Evolutionary conservation across 2,329 filamentous ascomycete species (phyloP), one percentile per base, ranked within the genome.

Genomic region (Ciborinia camelliae): DNA sequence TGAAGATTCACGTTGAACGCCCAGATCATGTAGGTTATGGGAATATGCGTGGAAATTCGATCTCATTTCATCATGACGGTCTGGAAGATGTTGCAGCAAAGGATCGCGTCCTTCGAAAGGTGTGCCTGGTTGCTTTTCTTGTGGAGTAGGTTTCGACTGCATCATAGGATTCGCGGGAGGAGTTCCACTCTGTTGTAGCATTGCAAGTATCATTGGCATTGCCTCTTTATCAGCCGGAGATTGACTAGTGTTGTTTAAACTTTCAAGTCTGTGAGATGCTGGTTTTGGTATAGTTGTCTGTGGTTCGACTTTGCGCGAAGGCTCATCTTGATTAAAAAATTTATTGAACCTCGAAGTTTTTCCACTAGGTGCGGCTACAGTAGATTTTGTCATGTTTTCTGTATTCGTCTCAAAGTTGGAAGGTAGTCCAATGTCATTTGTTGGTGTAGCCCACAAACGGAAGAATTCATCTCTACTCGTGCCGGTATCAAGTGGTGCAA

Each of bases 331-430:
- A 54, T 84, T 79, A 74, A 93, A 91, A 71, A 97, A 90, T 3
- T 89, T 91, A 59, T 92, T 92, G 74, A 97, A 97, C 63, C 92
- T 84, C 15, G 93, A 97, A 6, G 90, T 85, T 73, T 94, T 93
- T 32, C 77, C 78, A 1, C 55, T 30, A 18, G 75, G 73, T 53
- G 83, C 75, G 74, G 90, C 90, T 72, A 61, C 48, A 47, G 55
- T 55, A 48, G 63, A 62, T 55, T 83, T 85, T 52, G 75, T 68
- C n/a, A 73, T 68, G 18, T 80, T 78, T 55, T 79, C 79, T 65
- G 81, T 81, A 69, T 78, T 84, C 58, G 67, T 72, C 68, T 75
- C 77, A 47, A 74, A 68, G 39, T 66, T 75, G 54, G 71, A 73
- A 64, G 79, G 79, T 63, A 76, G 70, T 28, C 73, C 73, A 64